Evolutionary conservation across 208 protist species (phyloP).

Genomic region (Trypanosoma theileri): DNA sequence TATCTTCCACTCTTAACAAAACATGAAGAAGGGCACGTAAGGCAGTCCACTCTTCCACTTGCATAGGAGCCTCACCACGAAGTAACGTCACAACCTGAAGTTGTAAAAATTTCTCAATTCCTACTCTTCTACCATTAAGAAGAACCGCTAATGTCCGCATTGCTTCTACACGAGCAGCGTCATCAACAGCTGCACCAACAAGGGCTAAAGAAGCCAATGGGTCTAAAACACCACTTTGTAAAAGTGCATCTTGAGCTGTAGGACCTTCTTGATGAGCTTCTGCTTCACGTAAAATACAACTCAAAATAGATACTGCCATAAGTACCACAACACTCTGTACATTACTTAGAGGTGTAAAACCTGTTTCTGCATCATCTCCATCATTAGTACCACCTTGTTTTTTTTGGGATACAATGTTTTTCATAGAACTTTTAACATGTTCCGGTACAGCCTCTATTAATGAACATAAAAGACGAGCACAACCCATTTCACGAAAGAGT

Average conservation of each 20-base stretch:
- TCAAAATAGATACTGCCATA: constrained; percentile 54
- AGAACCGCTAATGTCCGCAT: constrained; percentile 58
- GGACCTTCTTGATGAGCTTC: constrained; percentile 24
- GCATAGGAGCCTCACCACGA: background rate
- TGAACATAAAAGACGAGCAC: constrained; percentile 43
- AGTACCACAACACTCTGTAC: constrained; percentile 33
- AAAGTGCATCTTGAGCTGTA: constrained; percentile 34
- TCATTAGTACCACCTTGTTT: background rate
- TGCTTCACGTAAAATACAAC: constrained; percentile 53
- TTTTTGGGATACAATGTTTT: background rate
- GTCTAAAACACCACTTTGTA: constrained; percentile 55
- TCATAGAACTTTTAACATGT: constrained; percentile 25
- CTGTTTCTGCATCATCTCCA: background rate
- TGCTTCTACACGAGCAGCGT: constrained; percentile 71
- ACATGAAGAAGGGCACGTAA: constrained; percentile 55
- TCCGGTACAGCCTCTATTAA: constrained; percentile 51
- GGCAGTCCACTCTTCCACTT: constrained; percentile 32
- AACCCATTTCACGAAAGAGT: constrained; percentile 82
- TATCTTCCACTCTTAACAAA: constrained; percentile 53
- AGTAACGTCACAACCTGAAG: constrained; percentile 31
- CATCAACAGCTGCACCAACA: constrained; percentile 59
- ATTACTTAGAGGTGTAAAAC: constrained; percentile 10
- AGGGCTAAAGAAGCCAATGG: constrained; percentile 62
- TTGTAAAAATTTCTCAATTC: constrained; percentile 52
- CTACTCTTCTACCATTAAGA: constrained; percentile 34